A percentile compares a stretch with the other conserved stretches of the same genome.
These are phyloP conservation scores for Omphalea diandra DNA, from an alignment of 441 rosid species.

Conservation along the genomic window DNA sequence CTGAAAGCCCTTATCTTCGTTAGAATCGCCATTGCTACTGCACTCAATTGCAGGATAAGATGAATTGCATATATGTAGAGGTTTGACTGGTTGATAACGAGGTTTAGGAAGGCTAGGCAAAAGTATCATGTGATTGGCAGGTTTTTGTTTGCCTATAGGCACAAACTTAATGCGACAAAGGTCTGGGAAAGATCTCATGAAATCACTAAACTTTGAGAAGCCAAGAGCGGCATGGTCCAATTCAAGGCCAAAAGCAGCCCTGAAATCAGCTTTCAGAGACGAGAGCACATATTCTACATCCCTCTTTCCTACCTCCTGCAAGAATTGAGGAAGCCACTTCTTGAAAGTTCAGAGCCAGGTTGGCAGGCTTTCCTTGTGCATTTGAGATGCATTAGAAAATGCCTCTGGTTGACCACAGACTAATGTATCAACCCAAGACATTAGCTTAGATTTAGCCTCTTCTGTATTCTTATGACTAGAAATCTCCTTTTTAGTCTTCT, in stretches of 20 bases:
- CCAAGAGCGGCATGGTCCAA: slow-evolving; percentile 77
- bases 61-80: slow-evolving; percentile 19
- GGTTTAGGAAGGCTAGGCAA: slow-evolving; percentile 39
- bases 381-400: slow-evolving; percentile 17
- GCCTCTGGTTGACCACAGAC: slow-evolving; percentile 37
- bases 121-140: slow-evolving; percentile 73
- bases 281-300: slow-evolving; percentile 69
- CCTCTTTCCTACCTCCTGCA: slow-evolving; percentile 36
- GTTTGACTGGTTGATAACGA: slow-evolving; percentile 25
- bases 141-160: slow-evolving; percentile 37
- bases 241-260: slow-evolving; percentile 53
- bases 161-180: slow-evolving; percentile 48
- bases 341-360: slow-evolving; percentile 60
- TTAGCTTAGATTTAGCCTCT: slow-evolving; percentile 33
- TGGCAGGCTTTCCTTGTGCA: slow-evolving; percentile 31
- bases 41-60: slow-evolving; percentile 16
- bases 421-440: slow-evolving; percentile 52
- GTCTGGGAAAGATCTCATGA: slow-evolving; percentile 55
- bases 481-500: slow-evolving; percentile 20
- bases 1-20: slow-evolving; percentile 19
- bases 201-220: slow-evolving; percentile 70
- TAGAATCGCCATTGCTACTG: slow-evolving; percentile 22
- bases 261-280: slow-evolving; percentile 81
- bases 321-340: slow-evolving; percentile 73
- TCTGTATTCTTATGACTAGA: slow-evolving; percentile 17